Percentiles rank a stretch among this genome's conserved stretches.
Evolutionary conservation across 208 protist genomes (phyloP).

Genomic region (Acanthamoeba triangularis): DNA sequence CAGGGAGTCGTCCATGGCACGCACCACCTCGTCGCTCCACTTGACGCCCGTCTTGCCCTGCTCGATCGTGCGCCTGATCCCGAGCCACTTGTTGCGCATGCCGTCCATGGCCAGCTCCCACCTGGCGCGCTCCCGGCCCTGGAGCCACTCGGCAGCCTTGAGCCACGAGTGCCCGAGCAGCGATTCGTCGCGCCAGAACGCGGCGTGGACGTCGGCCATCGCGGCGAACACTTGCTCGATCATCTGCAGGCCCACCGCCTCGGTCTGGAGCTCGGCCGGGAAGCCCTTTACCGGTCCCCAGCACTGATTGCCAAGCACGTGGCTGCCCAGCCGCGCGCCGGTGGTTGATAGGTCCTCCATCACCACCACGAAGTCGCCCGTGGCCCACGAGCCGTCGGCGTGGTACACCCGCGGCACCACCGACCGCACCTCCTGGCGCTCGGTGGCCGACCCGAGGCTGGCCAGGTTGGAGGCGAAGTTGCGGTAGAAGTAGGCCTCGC

Average conservation of each 20-base stretch:
- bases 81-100: constrained; percentile 32
- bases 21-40: constrained; percentile 13
- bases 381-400: constrained; percentile 53
- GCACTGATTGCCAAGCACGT: constrained; percentile 59
- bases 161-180: constrained; percentile 53
- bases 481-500: constrained; percentile 70
- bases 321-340: constrained; percentile 37
- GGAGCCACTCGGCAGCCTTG: constrained; percentile 34
- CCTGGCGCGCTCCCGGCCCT: constrained; percentile 8
- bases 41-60: not conserved
- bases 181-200: constrained; percentile 52
- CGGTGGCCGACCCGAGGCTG: constrained; percentile 3
- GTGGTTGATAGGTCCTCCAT: constrained; percentile 46
- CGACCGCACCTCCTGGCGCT: constrained; percentile 2
- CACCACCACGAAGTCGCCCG: constrained; percentile 65
- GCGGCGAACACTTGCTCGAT: constrained; percentile 43
- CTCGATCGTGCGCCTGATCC: not conserved
- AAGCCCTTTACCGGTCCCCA: constrained; percentile 59
- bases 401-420: constrained; percentile 58
- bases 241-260: constrained; percentile 47
- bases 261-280: constrained; percentile 46
- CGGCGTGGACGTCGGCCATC: constrained; percentile 66
- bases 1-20: constrained; percentile 48
- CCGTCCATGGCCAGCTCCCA: constrained; percentile 58
- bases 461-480: constrained; percentile 15